Evolutionary conservation across 2,329 filamentous ascomycete species (phyloP), one percentile per base, ranked within the genome.

Genomic region (Drechslerella dactyloides): DNA sequence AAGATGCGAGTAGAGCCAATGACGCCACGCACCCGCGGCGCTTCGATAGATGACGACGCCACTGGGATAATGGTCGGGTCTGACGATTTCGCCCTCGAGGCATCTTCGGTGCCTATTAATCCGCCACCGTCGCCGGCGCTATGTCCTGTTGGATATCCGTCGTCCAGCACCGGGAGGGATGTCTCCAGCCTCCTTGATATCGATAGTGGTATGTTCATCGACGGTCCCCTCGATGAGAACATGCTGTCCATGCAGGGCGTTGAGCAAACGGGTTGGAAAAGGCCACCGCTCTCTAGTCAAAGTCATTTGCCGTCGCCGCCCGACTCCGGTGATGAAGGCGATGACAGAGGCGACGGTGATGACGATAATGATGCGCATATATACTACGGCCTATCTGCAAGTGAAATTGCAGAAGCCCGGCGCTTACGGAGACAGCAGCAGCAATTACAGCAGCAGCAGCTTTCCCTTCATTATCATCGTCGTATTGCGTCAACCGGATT

Each of bases 61-160:
- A 58, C 17, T 5, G 56, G 40, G 15, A 35, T 19, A 15, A 46
- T 21, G 19, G 4, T 21, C 44, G 11, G 44, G 35, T 23, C 21
- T 8, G 19, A 51, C 19, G 55, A 60, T 52, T 30, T 61, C 40
- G 60, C 56, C 23, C 52, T 58, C 40, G 68, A 72, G 44, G 60
- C 60, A 35, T 24, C 23, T 2, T 50, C 52, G 13, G 21, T 73
- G 46, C 69, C 69, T 30, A 68, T 52, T 23, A 65, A 63, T n/a
- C 69, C 69, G 23, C 69, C 69, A n/a, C 69, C 69, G 30, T 73
- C 69, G n/a, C 69, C 69, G 10, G 62, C 53, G n/a, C 42, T 72
- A 52, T 65, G 50, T 11, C 40, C 68, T 2, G 23, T 13, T n/a
- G 48, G 53, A 21, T 59, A 54, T 35, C n/a, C 30, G 8, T 30